Evolutionary conservation across 2,329 filamentous ascomycete species (phyloP).

Genomic region (Diaporthe sp.): DNA sequence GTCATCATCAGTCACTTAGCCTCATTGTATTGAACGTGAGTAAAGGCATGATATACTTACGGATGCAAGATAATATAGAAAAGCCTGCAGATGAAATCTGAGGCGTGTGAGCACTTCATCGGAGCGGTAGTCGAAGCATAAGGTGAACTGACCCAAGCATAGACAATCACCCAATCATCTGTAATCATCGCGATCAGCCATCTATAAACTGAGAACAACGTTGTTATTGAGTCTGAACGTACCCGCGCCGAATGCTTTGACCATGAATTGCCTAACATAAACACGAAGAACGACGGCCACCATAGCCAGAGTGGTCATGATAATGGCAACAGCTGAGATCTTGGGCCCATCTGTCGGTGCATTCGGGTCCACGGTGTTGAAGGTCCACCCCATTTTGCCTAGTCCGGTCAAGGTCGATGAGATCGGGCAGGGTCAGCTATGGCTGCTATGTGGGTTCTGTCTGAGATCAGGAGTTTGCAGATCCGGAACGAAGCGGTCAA

Average conservation of each 20-base stretch:
- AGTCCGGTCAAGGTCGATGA: not conserved
- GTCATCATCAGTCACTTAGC: not conserved
- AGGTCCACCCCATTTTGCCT: constrained; percentile 48
- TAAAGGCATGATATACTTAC: constrained; percentile 41
- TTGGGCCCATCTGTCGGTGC: constrained; percentile 47
- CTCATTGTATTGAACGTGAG: not conserved
- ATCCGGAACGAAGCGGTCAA: constrained; percentile 16
- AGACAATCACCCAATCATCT: constrained; percentile 47
- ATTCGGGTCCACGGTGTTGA: constrained; percentile 46
- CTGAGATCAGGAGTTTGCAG: not conserved
- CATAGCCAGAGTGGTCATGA: constrained; percentile 45
- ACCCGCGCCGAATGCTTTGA: constrained; percentile 50
- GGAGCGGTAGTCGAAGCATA: not conserved
- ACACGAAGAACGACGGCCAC: constrained; percentile 45
- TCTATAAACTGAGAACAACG: not conserved
- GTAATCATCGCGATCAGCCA: not conserved
- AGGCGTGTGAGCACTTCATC: constrained; percentile 1
- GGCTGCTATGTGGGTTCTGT: constrained; percentile 11
- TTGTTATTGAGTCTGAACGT: constrained; percentile 21
- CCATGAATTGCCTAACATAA: constrained; percentile 47
- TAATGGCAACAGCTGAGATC: constrained; percentile 44
- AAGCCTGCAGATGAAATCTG: constrained; percentile 49
- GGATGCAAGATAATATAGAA: constrained; percentile 47
- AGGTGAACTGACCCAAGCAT: constrained; percentile 42
- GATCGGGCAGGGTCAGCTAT: not conserved